These are phyloP conservation scores for Actinidia chinensis DNA, from an alignment of 179 eudicot genomes.

Conservation along the genomic window DNA sequence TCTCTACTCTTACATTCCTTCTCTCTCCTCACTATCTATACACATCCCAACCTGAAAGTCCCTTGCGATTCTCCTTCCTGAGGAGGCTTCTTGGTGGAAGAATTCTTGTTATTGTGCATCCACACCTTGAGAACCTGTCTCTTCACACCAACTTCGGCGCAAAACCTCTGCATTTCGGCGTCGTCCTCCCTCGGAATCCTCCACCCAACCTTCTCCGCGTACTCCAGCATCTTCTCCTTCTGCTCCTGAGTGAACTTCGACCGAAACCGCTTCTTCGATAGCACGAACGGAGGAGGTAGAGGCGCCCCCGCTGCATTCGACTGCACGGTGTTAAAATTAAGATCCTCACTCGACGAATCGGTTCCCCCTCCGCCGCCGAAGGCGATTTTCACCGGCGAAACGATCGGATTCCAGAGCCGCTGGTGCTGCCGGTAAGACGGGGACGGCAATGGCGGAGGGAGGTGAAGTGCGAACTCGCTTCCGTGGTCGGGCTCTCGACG, in stretches of 20 bases:
- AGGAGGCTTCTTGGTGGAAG: neutral
- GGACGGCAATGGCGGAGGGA: conserved; percentile 33
- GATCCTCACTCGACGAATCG: conserved; percentile 35
- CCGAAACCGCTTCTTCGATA: conserved; percentile 42
- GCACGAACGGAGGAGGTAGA: conserved; percentile 24
- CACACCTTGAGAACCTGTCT: conserved; percentile 45
- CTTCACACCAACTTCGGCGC: conserved; percentile 36
- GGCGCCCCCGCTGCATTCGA: conserved; percentile 9
- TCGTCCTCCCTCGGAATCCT: conserved; percentile 47
- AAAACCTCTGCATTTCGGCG: conserved; percentile 34
- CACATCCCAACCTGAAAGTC: neutral
- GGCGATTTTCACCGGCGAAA: conserved; percentile 17
- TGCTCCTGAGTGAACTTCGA: conserved; percentile 50
- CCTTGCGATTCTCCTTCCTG: neutral
- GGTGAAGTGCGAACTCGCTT: conserved; percentile 23
- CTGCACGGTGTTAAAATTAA: conserved; percentile 19
- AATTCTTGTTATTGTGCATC: conserved; percentile 45
- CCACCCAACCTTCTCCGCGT: conserved; percentile 54
- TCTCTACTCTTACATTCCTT: neutral
- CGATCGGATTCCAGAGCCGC: conserved; percentile 17
- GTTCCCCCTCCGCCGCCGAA: conserved; percentile 18
- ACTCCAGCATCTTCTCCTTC: conserved; percentile 47
- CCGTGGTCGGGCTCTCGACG: conserved; percentile 17
- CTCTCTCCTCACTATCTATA: conserved; percentile 1
- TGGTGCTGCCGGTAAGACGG: conserved; percentile 27